Conservation (phyloP, 495 filamentous ascomycete species). For the Daldinia grandis region DNA sequence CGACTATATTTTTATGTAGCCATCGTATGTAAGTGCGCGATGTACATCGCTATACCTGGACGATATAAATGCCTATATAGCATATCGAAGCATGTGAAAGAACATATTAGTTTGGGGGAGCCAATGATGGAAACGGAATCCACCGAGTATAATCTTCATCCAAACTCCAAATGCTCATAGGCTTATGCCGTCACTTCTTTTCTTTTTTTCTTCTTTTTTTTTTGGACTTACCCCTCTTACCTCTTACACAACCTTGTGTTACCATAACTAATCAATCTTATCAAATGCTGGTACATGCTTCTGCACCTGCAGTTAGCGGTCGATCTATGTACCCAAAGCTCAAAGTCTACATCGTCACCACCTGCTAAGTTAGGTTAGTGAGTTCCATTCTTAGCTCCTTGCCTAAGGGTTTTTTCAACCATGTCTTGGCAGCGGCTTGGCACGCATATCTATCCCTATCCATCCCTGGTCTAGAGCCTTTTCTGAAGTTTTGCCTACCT, state of each 20-base stretch:
- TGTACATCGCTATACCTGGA: neutral
- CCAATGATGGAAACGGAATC: conserved; percentile 13
- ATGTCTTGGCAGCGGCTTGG: conserved; percentile 28
- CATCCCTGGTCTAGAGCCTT: conserved; percentile 37
- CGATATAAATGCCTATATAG: neutral
- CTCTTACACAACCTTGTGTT: conserved; percentile 22
- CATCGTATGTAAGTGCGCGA: neutral
- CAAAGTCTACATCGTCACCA: conserved; percentile 18
- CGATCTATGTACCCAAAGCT: conserved; percentile 17
- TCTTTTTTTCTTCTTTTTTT: neutral
- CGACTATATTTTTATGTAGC: neutral
- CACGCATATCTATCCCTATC: conserved; percentile 8
- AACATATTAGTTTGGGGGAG: neutral
- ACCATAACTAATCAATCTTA: conserved; percentile 33
- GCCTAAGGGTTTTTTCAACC: conserved; percentile 35
- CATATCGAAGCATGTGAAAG: conserved; percentile 28
- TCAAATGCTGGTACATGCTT: conserved; percentile 20
- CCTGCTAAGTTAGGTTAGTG: conserved; percentile 34
- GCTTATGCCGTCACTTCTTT: no score
- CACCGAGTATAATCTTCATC: neutral
- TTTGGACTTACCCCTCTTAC: conserved; percentile 24
- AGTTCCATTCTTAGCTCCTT: conserved; percentile 33
- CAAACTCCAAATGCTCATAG: no score
- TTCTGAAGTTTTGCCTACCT: conserved; percentile 2
- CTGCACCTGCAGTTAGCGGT: conserved; percentile 9